Base-by-base conservation (phyloP, 495 filamentous ascomycete species). In the Tuber umbilicatum region DNA sequence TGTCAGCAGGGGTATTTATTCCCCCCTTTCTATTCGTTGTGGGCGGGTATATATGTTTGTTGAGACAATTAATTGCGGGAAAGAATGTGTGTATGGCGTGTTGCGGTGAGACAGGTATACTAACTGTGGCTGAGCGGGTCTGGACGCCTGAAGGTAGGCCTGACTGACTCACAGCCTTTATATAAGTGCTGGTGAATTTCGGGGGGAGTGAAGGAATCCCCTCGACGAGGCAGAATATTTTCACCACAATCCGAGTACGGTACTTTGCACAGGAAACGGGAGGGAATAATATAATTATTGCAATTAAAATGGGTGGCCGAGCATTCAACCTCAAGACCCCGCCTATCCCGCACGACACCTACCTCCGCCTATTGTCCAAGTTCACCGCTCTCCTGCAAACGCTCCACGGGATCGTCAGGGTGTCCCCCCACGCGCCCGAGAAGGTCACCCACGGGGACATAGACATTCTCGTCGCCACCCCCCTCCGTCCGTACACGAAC, bases 401-500 rank as follows among this genome's bases (percentile, higher is more conserved):
- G 37, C 82, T 88, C 10, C 91, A 86, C 73, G 42, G 81, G 0
- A 82, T 81, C 37, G 87, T 86, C 9, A 85, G 83, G 2, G 84
- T 84, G 0, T 86, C 89, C 3, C 85, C 89, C 55, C 87, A 88
- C 75, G 87, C 85, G 2, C 89, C 89, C 0, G 87, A 76, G 2
- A 91, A 91, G 74, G 60, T 72, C 2, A 85, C 85, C 71, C 84
- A 87, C 73, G 90, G 90, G 9, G 89, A 91, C 70, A 82, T 91
- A 47, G 89, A 91, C 77, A 83, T 91, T 2, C 83, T 90, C 42
- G 85, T 90, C 5, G 83, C 85, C 0, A 75, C 78, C 27, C 85
- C 86, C 37, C 80, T 77, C 9, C 40, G 21, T 19, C 12, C 41
- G 60, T 73, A 74, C 68, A 31, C 70, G 31, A 50, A 38, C 19